Evolutionary conservation across 225 moss, liverwort and hornwort genomes (phyloP), one percentile per base, ranked within the genome.

Genomic region (Polytrichum formosum): DNA sequence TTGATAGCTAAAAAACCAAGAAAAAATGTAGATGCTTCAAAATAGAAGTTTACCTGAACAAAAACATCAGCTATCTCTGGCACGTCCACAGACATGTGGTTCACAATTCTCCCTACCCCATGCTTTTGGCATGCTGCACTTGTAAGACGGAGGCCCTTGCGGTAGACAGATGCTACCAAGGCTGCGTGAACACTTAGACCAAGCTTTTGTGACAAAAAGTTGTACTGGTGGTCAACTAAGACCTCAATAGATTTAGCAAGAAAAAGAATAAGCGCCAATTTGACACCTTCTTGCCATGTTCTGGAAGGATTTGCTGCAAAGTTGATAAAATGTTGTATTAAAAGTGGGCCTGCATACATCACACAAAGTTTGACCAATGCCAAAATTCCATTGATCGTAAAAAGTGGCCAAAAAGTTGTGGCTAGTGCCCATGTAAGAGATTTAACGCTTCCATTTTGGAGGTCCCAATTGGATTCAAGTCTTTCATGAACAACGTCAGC

Each of bases 41-140:
- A 6, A 59, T 23, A 63, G 22, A 58, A 20, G 1, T 16, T 69
- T 62, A 84, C 31, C 58, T 76, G 84, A 29, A 82, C 75, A 55
- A 90, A 31, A 16, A 83, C 83, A 67, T 86, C 75, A 21, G 79
- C 72, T 18, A 90, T 74, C 75, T 86, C 83, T 71, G 81, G 86
- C 26, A 83, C 83, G 55, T 90, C 89, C 33, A 84, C 86, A 6
- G 86, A 83, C 89, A 90, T 90, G 76, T 86, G 83, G 66, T 82
- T 80, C 68, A 90, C 86, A 76, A 90, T 86, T 67, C 82, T 79
- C n/a, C 86, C 89, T 70, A 90, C 67, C 17, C 89, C 85, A 62
- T 90, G 83, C 21, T 73, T 78, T 61, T 90, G 89, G n/a, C 89
- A 67, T 62, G 86, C 81, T 25, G 85, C 83, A 31, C 80, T 86